phyloP scores from a whole-genome alignment of 1,284 basidiomycete species.

The Cutaneotrichosporon arboriforme region DNA sequence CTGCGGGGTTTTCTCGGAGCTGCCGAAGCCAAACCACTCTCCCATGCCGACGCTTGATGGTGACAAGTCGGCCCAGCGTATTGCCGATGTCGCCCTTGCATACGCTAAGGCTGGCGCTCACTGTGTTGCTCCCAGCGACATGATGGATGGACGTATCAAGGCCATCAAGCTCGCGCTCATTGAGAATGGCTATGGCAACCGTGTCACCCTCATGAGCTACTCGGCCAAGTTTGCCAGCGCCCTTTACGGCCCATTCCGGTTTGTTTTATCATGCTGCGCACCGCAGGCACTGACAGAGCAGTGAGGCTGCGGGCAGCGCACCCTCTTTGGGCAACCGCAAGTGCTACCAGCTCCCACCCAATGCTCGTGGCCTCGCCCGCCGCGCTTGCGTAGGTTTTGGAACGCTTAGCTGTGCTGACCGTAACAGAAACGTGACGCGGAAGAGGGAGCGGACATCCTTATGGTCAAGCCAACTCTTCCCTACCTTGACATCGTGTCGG shows the following conservation, averaged over 20 bases:
- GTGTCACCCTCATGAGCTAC: slow-evolving; percentile 91
- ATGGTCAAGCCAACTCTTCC: slow-evolving; percentile 98
- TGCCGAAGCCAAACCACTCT: slow-evolving; percentile 38
- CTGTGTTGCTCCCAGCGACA: slow-evolving; percentile 97
- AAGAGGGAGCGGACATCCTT: slow-evolving; percentile 96
- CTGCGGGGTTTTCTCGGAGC: slow-evolving; percentile 68
- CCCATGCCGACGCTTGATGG: slow-evolving; percentile 52
- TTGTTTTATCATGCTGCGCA: slow-evolving; percentile 28
- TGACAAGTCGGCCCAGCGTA: slow-evolving; percentile 69
- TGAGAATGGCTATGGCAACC: slow-evolving; percentile 73
- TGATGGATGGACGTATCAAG: slow-evolving; percentile 96
- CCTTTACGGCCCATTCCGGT: slow-evolving; percentile 97
- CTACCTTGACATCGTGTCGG: slow-evolving; percentile 92
- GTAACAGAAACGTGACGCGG: slow-evolving; percentile 71
- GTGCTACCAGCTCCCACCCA: slow-evolving; percentile 93
- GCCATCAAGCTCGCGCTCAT: slow-evolving; percentile 84
- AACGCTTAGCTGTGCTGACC: not conserved
- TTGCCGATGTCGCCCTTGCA: slow-evolving; percentile 84
- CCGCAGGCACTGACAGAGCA: slow-evolving; percentile 42
- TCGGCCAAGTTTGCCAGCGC: slow-evolving; percentile 97
- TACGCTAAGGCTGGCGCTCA: slow-evolving; percentile 94
- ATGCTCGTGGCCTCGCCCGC: slow-evolving; percentile 81
- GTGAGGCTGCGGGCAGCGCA: slow-evolving; percentile 91
- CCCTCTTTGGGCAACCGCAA: slow-evolving; percentile 92
- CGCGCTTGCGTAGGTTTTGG: slow-evolving; percentile 72